Evolutionary conservation across 2,329 filamentous ascomycete genomes (phyloP).

Genomic region (Sclerotinia trifoliorum): DNA sequence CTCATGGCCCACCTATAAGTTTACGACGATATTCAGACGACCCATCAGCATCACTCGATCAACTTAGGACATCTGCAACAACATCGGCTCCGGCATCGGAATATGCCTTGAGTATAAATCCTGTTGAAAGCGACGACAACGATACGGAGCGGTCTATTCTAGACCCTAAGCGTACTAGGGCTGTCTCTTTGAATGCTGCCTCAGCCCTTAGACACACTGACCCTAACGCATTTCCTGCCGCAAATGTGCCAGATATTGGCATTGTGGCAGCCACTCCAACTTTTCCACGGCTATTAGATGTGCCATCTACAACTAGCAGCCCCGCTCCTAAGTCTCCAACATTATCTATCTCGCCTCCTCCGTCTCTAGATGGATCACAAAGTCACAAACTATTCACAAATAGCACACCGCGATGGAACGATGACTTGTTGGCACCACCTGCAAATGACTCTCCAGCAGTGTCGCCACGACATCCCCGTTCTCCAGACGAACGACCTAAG

Average conservation of each 20-base stretch:
- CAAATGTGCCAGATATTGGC: conserved; percentile 37
- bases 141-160: conserved; percentile 21
- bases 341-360: conserved; percentile 35
- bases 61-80: conserved; percentile 46
- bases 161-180: conserved; percentile 31
- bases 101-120: conserved; percentile 44
- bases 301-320: conserved; percentile 31
- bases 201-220: conserved; percentile 24
- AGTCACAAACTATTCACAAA: conserved; percentile 41
- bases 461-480: conserved; percentile 19
- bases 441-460: conserved; percentile 41
- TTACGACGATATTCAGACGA: conserved; percentile 69
- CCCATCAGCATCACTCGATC: conserved; percentile 25
- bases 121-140: conserved; percentile 33
- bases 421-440: conserved; percentile 46
- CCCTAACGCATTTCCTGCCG: conserved; percentile 33
- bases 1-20: conserved; percentile 67
- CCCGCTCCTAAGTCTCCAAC: conserved; percentile 43
- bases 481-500: not conserved
- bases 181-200: conserved; percentile 39
- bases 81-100: conserved; percentile 43
- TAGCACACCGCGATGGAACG: conserved; percentile 35
- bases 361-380: conserved; percentile 25
- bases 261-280: conserved; percentile 44
- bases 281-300: conserved; percentile 39